These are phyloP conservation scores for Thielaviopsis punctulata DNA, from an alignment of 2,329 filamentous ascomycete species.

Conservation along the genomic window DNA sequence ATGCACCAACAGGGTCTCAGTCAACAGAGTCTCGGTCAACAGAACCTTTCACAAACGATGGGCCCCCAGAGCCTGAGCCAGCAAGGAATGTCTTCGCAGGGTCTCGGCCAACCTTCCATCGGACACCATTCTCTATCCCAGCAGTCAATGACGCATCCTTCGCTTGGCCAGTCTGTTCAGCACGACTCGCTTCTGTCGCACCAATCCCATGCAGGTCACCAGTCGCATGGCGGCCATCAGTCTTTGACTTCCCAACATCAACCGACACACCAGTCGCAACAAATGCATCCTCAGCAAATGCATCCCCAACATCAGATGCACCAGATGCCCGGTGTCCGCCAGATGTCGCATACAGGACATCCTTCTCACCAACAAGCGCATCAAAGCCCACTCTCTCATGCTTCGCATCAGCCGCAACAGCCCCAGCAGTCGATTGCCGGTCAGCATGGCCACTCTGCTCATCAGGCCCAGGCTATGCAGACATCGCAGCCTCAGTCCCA, in stretches of 20 bases:
- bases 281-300: slow-evolving; percentile 6
- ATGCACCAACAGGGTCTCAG: slow-evolving; percentile 16
- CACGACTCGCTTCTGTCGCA: slow-evolving; percentile 28
- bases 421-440: slow-evolving; percentile 11
- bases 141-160: slow-evolving; percentile 10
- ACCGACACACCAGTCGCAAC: slow-evolving; percentile 8
- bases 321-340: slow-evolving; percentile 6
- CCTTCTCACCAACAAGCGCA: slow-evolving; percentile 9
- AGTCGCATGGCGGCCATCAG: slow-evolving; percentile 16
- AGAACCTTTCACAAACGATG: slow-evolving; percentile 2
- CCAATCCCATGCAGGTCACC: slow-evolving; percentile 21
- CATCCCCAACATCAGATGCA: slow-evolving; percentile 8
- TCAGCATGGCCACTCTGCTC: slow-evolving; percentile 12
- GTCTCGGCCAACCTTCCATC: slow-evolving; percentile 6
- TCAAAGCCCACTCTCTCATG: slow-evolving; percentile 6
- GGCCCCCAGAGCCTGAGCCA: slow-evolving; percentile 1
- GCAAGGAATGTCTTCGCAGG: slow-evolving; percentile 3
- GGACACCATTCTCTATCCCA: neutral
- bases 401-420: slow-evolving; percentile 11
- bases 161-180: slow-evolving; percentile 22
- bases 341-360: slow-evolving; percentile 7
- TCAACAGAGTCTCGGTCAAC: slow-evolving; percentile 14
- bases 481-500: slow-evolving; percentile 16
- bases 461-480: slow-evolving; percentile 14
- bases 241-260: slow-evolving; percentile 17